A percentile compares a stretch with the other conserved stretches of the same genome.
Conservation (phyloP, 2,329 filamentous ascomycete genomes). For the Xylariales sp. region DNA sequence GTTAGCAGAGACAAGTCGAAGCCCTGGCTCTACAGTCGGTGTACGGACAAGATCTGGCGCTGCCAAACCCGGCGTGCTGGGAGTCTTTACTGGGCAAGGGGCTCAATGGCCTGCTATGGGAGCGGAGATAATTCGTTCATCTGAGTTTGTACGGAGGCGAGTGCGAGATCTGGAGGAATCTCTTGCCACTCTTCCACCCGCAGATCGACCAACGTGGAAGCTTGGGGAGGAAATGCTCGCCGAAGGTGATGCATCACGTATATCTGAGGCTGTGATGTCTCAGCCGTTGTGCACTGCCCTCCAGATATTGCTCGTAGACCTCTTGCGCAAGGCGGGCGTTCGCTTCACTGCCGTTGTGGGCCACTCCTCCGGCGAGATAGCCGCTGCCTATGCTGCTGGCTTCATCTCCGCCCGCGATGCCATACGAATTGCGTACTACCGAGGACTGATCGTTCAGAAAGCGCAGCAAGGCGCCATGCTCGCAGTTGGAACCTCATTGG, state of each 20-base stretch:
- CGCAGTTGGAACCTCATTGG: conserved; percentile 33
- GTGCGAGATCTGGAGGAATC: background rate
- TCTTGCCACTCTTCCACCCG: background rate
- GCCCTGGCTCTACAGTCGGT: background rate
- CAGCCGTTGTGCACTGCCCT: conserved; percentile 34
- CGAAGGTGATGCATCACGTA: background rate
- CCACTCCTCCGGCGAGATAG: conserved; percentile 48
- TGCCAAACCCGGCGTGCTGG: background rate
- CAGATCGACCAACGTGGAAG: background rate
- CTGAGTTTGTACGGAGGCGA: no score
- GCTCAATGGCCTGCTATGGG: conserved; percentile 29
- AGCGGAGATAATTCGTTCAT: conserved; percentile 13
- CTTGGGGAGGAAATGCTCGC: background rate
- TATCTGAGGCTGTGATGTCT: conserved; percentile 19
- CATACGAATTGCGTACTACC: conserved; percentile 39
- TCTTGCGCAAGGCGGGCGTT: conserved; percentile 29
- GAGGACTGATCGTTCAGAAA: conserved; percentile 28
- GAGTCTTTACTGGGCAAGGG: conserved; percentile 25
- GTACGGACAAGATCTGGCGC: background rate
- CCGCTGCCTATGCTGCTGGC: conserved; percentile 44
- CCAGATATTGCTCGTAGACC: conserved; percentile 32
- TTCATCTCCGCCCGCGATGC: conserved; percentile 34
- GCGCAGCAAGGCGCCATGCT: conserved; percentile 39
- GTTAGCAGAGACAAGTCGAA: no score
- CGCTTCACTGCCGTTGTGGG: conserved; percentile 33